Conservation (phyloP, 2,329 filamentous ascomycete genomes). For the Diaporthe nobilis region DNA sequence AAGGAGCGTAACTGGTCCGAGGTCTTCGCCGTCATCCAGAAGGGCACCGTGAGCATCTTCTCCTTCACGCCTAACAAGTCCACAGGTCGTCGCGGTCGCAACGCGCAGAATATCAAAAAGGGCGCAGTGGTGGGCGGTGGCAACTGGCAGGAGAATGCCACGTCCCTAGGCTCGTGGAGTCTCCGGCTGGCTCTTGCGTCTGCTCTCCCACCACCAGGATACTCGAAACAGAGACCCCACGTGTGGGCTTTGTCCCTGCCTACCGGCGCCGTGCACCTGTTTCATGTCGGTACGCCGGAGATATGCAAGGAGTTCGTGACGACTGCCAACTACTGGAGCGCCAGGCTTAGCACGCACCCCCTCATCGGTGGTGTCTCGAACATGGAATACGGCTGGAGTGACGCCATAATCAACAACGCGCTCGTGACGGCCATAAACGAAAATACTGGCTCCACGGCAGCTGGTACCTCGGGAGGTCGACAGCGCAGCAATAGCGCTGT, state of each 20-base stretch:
- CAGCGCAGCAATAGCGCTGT: constrained; percentile 66
- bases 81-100: constrained; percentile 65
- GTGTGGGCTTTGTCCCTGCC: constrained; percentile 96
- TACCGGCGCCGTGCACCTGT: constrained; percentile 95
- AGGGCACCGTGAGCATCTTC: constrained; percentile 94
- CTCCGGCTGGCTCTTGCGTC: constrained; percentile 94
- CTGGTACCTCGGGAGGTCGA: constrained; percentile 50
- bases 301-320: constrained; percentile 95
- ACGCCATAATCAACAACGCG: constrained; percentile 79
- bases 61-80: constrained; percentile 91
- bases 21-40: constrained; percentile 95
- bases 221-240: constrained; percentile 89
- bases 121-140: constrained; percentile 88
- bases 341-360: constrained; percentile 92
- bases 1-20: constrained; percentile 96
- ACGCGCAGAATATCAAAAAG: constrained; percentile 63
- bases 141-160: constrained; percentile 98
- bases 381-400: constrained; percentile 97
- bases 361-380: constrained; percentile 94
- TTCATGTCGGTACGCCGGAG: constrained; percentile 95
- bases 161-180: constrained; percentile 87
- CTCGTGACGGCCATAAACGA: constrained; percentile 69
- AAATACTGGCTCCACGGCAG: constrained; percentile 48
- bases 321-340: constrained; percentile 98
- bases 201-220: constrained; percentile 89